Conservation (phyloP, 495 filamentous ascomycete species). For the Astrocystis sublimbata region DNA sequence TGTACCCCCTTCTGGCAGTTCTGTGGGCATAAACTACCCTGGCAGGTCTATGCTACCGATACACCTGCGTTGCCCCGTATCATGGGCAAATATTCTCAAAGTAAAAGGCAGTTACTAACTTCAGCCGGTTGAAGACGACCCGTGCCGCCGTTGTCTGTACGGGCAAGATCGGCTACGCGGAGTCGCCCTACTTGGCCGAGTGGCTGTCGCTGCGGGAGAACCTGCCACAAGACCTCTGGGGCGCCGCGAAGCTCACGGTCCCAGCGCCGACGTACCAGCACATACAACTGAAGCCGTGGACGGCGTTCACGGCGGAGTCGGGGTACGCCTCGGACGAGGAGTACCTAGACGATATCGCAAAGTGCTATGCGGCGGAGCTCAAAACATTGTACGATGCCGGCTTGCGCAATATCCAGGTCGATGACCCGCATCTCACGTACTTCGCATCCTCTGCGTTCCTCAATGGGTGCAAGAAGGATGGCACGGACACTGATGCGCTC, state of each 20-base stretch:
- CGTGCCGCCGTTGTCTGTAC: slow-evolving; percentile 72
- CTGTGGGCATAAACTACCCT: no score
- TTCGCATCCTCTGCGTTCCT: slow-evolving; percentile 78
- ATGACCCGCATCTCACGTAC: slow-evolving; percentile 74
- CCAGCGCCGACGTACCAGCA: slow-evolving; percentile 71
- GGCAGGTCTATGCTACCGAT: no score
- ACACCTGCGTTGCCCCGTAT: no score
- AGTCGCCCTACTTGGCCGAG: slow-evolving; percentile 68
- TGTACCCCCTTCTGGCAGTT: no score
- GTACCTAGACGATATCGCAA: slow-evolving; percentile 73
- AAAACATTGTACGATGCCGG: slow-evolving; percentile 70
- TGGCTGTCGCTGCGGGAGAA: slow-evolving; percentile 64
- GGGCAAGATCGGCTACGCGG: slow-evolving; percentile 68
- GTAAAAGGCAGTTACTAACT: no score
- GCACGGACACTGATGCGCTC: slow-evolving; percentile 61
- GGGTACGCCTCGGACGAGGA: slow-evolving; percentile 66
- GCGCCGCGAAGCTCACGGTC: slow-evolving; percentile 70
- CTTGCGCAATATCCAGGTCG: slow-evolving; percentile 71
- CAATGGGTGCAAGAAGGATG: slow-evolving; percentile 59
- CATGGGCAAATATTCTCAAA: no score
- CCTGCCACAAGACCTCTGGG: slow-evolving; percentile 57
- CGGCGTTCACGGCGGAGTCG: slow-evolving; percentile 62
- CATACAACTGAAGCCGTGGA: slow-evolving; percentile 67
- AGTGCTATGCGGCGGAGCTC: slow-evolving; percentile 66
- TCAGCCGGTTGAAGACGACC: no score